Base-by-base conservation (phyloP, 2,329 filamentous ascomycete species). In the Colletotrichum shisoi region DNA sequence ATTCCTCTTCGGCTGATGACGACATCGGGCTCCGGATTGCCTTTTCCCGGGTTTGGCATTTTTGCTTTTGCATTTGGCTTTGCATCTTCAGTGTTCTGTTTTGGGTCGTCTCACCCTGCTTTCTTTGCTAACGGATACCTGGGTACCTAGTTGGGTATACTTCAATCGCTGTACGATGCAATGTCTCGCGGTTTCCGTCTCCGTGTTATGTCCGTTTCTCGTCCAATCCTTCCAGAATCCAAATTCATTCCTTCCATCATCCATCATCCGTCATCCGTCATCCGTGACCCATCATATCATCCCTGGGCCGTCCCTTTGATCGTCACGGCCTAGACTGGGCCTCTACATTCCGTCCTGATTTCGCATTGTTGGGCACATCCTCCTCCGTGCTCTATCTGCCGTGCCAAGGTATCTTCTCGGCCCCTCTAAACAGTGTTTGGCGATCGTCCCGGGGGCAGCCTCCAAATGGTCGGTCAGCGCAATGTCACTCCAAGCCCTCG, bases 401-500 rank as follows among this genome's bases (percentile, higher is more conserved):
- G 24, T 46, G 31, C 45, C 45, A 39, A 49, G 45, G 15, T 6
- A 40, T 9, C 11, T 45, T 17, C 11, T 40, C 17, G 44, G 60
- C 60, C 60, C 60, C 60, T 57, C 60, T 63, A 63, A 63, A 63
- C 52, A 57, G 60, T 21, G 60, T 63, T 63, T 57, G 60, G 34
- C 57, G 60, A 63, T 63, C 54, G 39, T 52, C 56, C 39, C 37
- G 39, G 62, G n/a, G 44, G 19, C 42, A 24, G 27, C n/a, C 31
- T 31, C 39, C 13, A 39, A 8, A 56, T n/a, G 3, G 19, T 21
- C 11, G 40, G 27, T 27, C 13, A 6, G 24, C 34, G 39, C 15
- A 13, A 39, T 21, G 13, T 48, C 42, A 48, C 52, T 54, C 15
- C 31, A 21, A 31, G n/a, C 51, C 51, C 7, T 31, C 12, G 34